Base-by-base conservation (phyloP, 768 basidiomycete species). In the Lactarius evosmus region DNA sequence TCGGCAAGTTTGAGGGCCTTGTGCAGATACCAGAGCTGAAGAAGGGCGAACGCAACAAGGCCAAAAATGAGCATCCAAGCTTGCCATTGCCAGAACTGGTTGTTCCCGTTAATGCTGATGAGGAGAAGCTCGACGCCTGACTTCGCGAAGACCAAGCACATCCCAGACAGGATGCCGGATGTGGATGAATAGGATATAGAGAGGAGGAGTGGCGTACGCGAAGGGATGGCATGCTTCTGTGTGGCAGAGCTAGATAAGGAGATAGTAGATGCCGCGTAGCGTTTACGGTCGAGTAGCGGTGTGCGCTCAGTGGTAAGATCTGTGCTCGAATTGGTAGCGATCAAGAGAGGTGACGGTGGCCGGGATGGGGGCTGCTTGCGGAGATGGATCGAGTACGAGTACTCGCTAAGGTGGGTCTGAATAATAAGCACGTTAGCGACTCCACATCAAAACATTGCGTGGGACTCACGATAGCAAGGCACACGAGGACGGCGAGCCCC, bases 81-180 rank as follows among this genome's bases (percentile, higher is more conserved):
- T 74, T 92, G 82, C 89, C 89, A 92, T 58, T 85, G 77, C 83
- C 85, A 87, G 70, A 91, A 93, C 74, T 94, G 91, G 70, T 92
- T 92, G 38, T 86, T 73, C 8, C 89, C 90, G 5, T 80, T 75
- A 29, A 93, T 66, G 0, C 93, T 93, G 36, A 95, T 76, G 62
- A 98, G 76, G 8, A 96, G 78, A 9, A 98, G 79, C 75, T 96
- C 93, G 12, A 95, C 91, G 3, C 92, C 94, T 64, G 92, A 92
- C 78, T 98, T 98, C 17, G 95, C 95, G 67, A 96, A 91, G 17
- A 98, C 79, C 29, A 98, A 78, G 72, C 93, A 96, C 86, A 98
- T 90, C 27, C 95, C 95, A 4, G 89, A 91, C 30, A 96, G 78
- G 25, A 91, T 93, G 0, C 95, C 95, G 4, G 91, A 93, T 57